phyloP scores from a whole-genome alignment of 2,329 filamentous ascomycete genomes.

The Fusarium buharicum region DNA sequence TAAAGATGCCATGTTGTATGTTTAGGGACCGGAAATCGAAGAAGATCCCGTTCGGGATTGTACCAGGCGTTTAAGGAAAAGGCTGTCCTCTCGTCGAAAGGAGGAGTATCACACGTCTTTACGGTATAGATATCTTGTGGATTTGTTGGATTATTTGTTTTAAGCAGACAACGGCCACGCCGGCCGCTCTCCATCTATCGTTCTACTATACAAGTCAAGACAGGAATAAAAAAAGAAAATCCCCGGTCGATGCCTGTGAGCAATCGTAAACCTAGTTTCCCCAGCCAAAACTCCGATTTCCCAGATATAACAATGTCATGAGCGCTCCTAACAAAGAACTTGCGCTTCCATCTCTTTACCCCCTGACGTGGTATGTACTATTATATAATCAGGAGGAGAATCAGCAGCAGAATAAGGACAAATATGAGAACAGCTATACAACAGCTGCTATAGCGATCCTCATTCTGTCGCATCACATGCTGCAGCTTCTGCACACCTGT shows the following conservation, averaged over 20 bases:
- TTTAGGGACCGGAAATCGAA: constrained; percentile 1
- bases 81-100: constrained; percentile 7
- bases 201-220: constrained; percentile 43
- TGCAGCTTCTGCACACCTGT: constrained; percentile 88
- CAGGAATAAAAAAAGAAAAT: constrained; percentile 22
- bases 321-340: constrained; percentile 18
- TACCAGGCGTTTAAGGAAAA: constrained; percentile 28
- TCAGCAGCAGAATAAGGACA: constrained; percentile 84
- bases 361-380: background rate
- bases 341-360: background rate
- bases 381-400: constrained; percentile 76
- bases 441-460: constrained; percentile 88
- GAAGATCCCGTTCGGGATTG: constrained; percentile 12
- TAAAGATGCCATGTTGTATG: constrained; percentile 34
- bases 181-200: constrained; percentile 36
- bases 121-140: constrained; percentile 36
- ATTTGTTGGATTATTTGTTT: constrained; percentile 40
- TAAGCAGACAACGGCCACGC: constrained; percentile 16
- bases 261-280: constrained; percentile 25
- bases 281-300: constrained; percentile 39
- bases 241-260: constrained; percentile 16
- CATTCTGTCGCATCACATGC: constrained; percentile 86
- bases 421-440: constrained; percentile 91
- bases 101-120: constrained; percentile 13
- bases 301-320: constrained; percentile 21